phyloP scores from a whole-genome alignment of 257 asterid genomes.

The Thymus quinquecostatus region DNA sequence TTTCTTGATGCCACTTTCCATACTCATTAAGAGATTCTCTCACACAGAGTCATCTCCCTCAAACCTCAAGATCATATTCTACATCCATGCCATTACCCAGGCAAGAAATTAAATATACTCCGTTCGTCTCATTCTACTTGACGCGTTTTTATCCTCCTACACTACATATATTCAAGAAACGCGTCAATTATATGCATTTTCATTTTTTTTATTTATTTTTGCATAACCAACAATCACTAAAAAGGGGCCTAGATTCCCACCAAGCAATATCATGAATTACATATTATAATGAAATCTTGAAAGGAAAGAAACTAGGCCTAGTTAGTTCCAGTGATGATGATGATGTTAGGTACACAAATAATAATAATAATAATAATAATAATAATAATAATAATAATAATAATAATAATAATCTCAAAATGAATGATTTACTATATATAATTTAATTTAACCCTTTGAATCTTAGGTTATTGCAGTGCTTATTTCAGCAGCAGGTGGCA shows the following conservation, averaged over 20 bases:
- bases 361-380: no score
- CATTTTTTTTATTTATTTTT: background rate
- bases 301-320: constrained; percentile 36
- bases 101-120: constrained; percentile 30
- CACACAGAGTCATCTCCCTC: constrained; percentile 40
- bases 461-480: constrained; percentile 61
- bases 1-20: constrained; percentile 65
- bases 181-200: no score
- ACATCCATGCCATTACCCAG: constrained; percentile 58
- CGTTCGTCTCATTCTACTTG: no score
- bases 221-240: no score
- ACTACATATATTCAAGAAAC: no score
- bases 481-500: constrained; percentile 66
- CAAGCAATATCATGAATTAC: background rate
- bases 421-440: background rate
- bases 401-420: background rate
- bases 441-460: background rate
- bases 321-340: constrained; percentile 20
- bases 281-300: constrained; percentile 36
- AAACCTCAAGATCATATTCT: constrained; percentile 48
- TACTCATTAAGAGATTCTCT: constrained; percentile 62
- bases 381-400: no score
- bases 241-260: background rate
- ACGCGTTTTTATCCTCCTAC: no score
- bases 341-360: constrained; percentile 4